Evolutionary conservation across 75 land plant genomes (phyloP).

Genomic region (Picea glauca): DNA sequence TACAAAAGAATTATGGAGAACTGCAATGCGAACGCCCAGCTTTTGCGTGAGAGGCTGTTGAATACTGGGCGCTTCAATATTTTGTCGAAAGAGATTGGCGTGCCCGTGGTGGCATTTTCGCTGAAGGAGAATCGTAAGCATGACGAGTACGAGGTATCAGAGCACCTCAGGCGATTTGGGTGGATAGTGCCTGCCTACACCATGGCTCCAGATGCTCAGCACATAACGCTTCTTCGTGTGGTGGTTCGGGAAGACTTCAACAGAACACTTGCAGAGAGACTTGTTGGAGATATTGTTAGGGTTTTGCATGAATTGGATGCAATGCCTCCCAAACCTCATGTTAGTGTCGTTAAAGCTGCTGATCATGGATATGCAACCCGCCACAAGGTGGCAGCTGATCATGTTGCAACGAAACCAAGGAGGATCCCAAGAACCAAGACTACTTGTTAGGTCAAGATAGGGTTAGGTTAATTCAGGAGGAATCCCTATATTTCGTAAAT

Average conservation of each 20-base stretch:
- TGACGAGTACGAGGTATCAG: constrained; percentile 48
- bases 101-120: constrained; percentile 54
- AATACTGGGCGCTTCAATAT: constrained; percentile 39
- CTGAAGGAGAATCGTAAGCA: constrained; percentile 24
- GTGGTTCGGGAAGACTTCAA: constrained; percentile 48
- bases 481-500: no score
- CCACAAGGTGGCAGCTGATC: no score
- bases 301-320: constrained; percentile 29
- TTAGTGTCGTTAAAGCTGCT: no score
- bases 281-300: constrained; percentile 33
- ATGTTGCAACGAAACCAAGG: no score
- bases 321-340: no score
- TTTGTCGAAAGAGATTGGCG: constrained; percentile 42
- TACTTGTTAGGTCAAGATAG: no score
- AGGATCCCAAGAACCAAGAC: no score
- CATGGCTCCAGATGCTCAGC: no score
- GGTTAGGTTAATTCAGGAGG: no score
- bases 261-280: constrained; percentile 30
- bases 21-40: constrained; percentile 37
- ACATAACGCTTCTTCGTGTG: no score
- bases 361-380: no score
- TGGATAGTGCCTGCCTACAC: no score
- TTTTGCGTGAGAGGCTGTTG: constrained; percentile 24
- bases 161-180: constrained; percentile 33
- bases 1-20: constrained; percentile 42